Evolutionary conservation across 495 filamentous ascomycete genomes (phyloP).

Genomic region (Echria macrotheca): DNA sequence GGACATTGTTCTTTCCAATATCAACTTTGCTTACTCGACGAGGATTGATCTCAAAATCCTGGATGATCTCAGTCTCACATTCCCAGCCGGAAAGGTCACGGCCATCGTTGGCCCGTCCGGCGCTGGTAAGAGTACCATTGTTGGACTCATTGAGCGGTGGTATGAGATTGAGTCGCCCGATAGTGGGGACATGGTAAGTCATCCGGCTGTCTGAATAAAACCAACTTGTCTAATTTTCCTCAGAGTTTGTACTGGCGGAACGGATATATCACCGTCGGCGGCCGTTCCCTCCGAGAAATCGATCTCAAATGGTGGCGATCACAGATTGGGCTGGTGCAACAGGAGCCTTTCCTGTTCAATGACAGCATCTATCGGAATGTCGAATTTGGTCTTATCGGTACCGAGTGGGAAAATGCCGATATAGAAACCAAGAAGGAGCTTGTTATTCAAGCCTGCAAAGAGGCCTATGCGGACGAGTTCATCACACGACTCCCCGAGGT

Average conservation of each 20-base stretch:
- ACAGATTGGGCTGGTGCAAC: slow-evolving; percentile 62
- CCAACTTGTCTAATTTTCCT: too few relatives aligned
- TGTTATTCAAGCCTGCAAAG: slow-evolving; percentile 55
- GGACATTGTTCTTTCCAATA: slow-evolving; percentile 53
- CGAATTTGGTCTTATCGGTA: slow-evolving; percentile 58
- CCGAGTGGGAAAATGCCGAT: slow-evolving; percentile 50
- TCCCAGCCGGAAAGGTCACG: slow-evolving; percentile 73
- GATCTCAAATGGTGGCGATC: slow-evolving; percentile 59
- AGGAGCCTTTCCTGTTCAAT: slow-evolving; percentile 69
- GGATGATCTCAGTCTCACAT: slow-evolving; percentile 45
- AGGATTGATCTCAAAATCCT: slow-evolving; percentile 54
- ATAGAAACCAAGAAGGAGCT: slow-evolving; percentile 46
- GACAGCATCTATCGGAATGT: slow-evolving; percentile 63
- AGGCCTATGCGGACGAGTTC: slow-evolving; percentile 58
- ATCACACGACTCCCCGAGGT: slow-evolving; percentile 53
- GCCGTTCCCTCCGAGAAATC: slow-evolving; percentile 45
- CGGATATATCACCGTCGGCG: slow-evolving; percentile 47
- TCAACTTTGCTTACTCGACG: slow-evolving; percentile 62
- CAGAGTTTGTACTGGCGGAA: slow-evolving; percentile 40
- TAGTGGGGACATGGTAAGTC: slow-evolving; percentile 42
- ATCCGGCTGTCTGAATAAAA: too few relatives aligned
- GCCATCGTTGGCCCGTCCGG: slow-evolving; percentile 80
- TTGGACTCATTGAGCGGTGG: slow-evolving; percentile 58
- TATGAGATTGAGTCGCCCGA: slow-evolving; percentile 50
- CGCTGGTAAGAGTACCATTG: slow-evolving; percentile 65